A percentile compares a stretch with the other conserved stretches of the same genome.
phyloP scores from a whole-genome alignment of 805 yeast genomes.

The Suhomyces sp. region DNA sequence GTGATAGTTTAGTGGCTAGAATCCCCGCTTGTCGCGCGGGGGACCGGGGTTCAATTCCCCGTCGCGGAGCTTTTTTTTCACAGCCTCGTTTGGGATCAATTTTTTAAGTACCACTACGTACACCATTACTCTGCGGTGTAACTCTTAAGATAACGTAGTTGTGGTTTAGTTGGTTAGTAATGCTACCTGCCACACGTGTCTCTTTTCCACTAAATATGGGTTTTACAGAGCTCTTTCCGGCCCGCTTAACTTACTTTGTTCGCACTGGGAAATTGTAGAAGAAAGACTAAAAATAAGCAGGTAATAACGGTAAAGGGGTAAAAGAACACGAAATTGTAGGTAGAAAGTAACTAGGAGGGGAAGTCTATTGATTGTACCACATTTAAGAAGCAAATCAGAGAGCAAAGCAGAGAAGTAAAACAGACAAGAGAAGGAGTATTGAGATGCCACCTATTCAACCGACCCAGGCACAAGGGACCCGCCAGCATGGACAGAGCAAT shows the following conservation, averaged over 20 bases:
- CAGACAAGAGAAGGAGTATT: neutral
- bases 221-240: neutral
- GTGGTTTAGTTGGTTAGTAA: neutral
- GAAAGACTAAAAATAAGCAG: neutral
- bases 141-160: too few relatives aligned
- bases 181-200: too few relatives aligned
- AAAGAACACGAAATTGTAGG: neutral
- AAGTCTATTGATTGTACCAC: neutral
- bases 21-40: constrained; percentile 17
- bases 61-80: constrained; percentile 13
- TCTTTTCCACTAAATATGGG: too few relatives aligned
- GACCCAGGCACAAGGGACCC: neutral
- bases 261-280: neutral
- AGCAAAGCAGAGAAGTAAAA: neutral
- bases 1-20: constrained; percentile 17
- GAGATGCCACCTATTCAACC: neutral
- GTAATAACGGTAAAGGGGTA: neutral
- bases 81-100: neutral
- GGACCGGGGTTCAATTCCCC: constrained; percentile 18
- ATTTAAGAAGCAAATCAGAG: neutral
- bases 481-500: neutral
- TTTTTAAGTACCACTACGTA: too few relatives aligned
- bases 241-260: neutral
- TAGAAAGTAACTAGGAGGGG: neutral
- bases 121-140: too few relatives aligned